Conservation (phyloP, 2,329 filamentous ascomycete species). For the Fusarium nurragi region DNA sequence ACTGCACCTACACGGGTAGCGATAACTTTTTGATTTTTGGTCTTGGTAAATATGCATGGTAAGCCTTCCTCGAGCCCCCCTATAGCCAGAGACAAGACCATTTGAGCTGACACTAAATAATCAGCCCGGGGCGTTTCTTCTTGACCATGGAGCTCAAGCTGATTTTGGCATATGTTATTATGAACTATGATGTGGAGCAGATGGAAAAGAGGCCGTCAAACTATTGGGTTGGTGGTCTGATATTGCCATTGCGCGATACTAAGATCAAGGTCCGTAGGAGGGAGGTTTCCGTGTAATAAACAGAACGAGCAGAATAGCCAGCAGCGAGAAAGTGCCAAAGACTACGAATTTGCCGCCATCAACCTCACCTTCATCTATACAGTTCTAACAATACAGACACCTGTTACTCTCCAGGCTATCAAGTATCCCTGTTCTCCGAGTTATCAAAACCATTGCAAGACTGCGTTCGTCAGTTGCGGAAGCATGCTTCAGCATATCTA, state of each 20-base stretch:
- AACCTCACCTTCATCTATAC: too few relatives aligned
- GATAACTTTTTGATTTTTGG: not conserved
- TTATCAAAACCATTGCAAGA: too few relatives aligned
- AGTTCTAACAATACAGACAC: too few relatives aligned
- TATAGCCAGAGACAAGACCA: too few relatives aligned
- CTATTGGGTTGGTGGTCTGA: not conserved
- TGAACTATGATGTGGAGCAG: not conserved
- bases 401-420: too few relatives aligned
- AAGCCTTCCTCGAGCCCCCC: not conserved
- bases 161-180: not conserved
- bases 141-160: not conserved
- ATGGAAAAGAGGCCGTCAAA: not conserved
- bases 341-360: too few relatives aligned
- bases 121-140: not conserved
- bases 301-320: too few relatives aligned
- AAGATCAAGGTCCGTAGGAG: not conserved
- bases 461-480: too few relatives aligned
- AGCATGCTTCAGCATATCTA: not conserved
- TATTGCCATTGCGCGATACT: not conserved
- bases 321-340: too few relatives aligned
- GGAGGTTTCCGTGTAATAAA: not conserved
- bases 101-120: not conserved
- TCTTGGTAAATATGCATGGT: not conserved
- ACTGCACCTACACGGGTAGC: not conserved
- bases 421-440: too few relatives aligned